These are phyloP conservation scores for Theobroma cacao DNA, from an alignment of 345 rosid genomes.

Conservation along the genomic window DNA sequence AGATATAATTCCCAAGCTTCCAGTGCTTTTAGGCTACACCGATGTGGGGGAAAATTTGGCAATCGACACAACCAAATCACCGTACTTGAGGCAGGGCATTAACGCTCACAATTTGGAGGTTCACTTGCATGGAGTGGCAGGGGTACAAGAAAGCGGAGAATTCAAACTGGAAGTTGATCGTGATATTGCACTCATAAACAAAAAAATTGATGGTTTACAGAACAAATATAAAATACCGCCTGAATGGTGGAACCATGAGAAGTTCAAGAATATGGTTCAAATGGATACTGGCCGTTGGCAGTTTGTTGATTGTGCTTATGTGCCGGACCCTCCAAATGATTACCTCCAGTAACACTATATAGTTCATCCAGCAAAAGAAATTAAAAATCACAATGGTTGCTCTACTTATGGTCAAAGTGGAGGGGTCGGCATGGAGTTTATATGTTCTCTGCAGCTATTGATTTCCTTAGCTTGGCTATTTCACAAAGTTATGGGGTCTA, in stretches of 20 bases:
- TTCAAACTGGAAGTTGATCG: slow-evolving; percentile 56
- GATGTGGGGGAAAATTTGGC: slow-evolving; percentile 65
- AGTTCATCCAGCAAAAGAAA: too few relatives aligned
- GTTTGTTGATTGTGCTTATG: slow-evolving; percentile 49
- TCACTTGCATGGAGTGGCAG: neutral
- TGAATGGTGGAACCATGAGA: slow-evolving; percentile 40
- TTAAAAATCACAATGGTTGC: too few relatives aligned
- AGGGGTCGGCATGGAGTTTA: too few relatives aligned
- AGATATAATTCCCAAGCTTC: slow-evolving; percentile 61
- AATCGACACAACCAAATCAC: slow-evolving; percentile 55
- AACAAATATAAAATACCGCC: slow-evolving; percentile 50
- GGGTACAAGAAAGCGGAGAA: neutral
- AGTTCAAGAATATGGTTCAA: slow-evolving; percentile 71
- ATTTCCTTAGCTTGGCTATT: too few relatives aligned
- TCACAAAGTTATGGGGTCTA: too few relatives aligned
- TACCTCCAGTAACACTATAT: too few relatives aligned
- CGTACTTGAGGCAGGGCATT: slow-evolving; percentile 48
- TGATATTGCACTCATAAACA: slow-evolving; percentile 59
- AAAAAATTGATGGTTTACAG: slow-evolving; percentile 45
- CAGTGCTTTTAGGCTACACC: slow-evolving; percentile 35
- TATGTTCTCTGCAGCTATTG: too few relatives aligned
- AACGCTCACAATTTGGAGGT: slow-evolving; percentile 49
- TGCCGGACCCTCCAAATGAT: too few relatives aligned
- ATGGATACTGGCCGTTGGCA: slow-evolving; percentile 65
- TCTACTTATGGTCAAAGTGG: too few relatives aligned